Percentiles rank a stretch among this genome's conserved stretches.
Evolutionary conservation across 495 filamentous ascomycete genomes (phyloP).

Genomic region (Aspergillus carlsbadensis): DNA sequence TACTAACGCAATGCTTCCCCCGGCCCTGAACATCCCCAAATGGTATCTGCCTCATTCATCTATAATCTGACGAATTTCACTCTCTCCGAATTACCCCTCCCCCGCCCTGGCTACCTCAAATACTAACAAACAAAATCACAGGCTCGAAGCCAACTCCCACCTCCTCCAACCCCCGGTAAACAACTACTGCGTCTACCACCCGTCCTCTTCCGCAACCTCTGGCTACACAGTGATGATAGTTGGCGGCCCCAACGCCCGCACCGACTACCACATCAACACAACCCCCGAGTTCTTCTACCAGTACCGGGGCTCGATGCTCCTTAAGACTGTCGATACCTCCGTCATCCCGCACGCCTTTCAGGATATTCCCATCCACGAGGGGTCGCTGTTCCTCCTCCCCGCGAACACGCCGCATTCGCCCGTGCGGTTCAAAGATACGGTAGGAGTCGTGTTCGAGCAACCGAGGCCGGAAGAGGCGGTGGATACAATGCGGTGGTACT

Average conservation of each 20-base stretch:
- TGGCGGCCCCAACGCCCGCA: constrained; percentile 92
- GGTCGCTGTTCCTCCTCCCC: constrained; percentile 91
- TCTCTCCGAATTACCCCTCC: constrained; percentile 20
- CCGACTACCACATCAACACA: constrained; percentile 97
- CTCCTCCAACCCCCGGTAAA: constrained; percentile 94
- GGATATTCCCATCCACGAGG: constrained; percentile 87
- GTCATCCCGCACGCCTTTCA: constrained; percentile 58
- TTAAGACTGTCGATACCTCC: constrained; percentile 76
- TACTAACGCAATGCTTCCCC: constrained; percentile 33
- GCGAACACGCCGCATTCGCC: constrained; percentile 85
- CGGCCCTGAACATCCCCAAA: constrained; percentile 74
- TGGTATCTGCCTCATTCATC: constrained; percentile 52
- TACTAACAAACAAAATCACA: constrained; percentile 31
- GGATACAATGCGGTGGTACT: constrained; percentile 90
- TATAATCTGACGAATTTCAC: neutral
- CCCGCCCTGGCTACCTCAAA: constrained; percentile 18
- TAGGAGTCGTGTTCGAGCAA: constrained; percentile 90
- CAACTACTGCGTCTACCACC: constrained; percentile 93
- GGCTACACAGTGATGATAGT: constrained; percentile 70
- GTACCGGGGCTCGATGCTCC: constrained; percentile 86
- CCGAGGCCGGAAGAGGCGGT: constrained; percentile 64
- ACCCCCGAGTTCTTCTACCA: constrained; percentile 99
- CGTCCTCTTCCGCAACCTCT: constrained; percentile 38
- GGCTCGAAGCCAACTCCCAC: constrained; percentile 90
- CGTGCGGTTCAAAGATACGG: constrained; percentile 65